Evolutionary conservation across 192 early-diverging fungal genomes (phyloP), one percentile per base, ranked within the genome.

Genomic region (Coemansia sp.): DNA sequence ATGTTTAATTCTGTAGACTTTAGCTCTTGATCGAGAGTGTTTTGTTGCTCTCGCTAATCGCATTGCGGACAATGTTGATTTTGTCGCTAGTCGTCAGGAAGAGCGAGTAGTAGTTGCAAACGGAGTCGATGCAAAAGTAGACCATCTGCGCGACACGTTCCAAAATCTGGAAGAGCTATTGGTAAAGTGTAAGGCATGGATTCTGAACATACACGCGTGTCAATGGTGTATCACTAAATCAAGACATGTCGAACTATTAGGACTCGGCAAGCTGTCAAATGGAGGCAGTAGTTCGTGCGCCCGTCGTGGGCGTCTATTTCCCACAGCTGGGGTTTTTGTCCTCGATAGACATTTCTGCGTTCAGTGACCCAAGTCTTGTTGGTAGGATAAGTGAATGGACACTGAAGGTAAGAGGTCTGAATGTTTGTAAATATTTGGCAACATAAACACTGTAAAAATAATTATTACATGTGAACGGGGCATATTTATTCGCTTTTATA

Each of bases 321-420:
- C 76, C 76, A 14, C 76, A 79, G 53, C 67, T 79, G n/a, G 76
- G 76, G 5, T 79, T 79, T 50, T 33, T 79, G 15, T 72, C 76
- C 1, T 79, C 76, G 7, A 59, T 79, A 30, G 70, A 79, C 14
- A 52, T 59, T 4, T 9, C 47, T 0, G 45, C 57, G 22, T 62
- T 62, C 38, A 37, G 54, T 13, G 25, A 59, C 50, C 10, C 15
- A 29, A 54, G 15, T 7, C 30, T 54, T 31, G 14, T 3, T 33
- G 33, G 4, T 20, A 28, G 30, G 33, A 54, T 54, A 2, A 34
- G 53, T 6, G 56, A 36, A 3, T 79, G 76, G 76, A 44, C 37
- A 17, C 15, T 73, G 15, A 68, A 66, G 62, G 75, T 62, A 70
- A 42, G 55, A 36, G 6, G 14, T 40, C 13, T 25, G 3, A 25